These are phyloP conservation scores for Candida xiaguanensis DNA, from an alignment of 805 yeast genomes.

Conservation along the genomic window DNA sequence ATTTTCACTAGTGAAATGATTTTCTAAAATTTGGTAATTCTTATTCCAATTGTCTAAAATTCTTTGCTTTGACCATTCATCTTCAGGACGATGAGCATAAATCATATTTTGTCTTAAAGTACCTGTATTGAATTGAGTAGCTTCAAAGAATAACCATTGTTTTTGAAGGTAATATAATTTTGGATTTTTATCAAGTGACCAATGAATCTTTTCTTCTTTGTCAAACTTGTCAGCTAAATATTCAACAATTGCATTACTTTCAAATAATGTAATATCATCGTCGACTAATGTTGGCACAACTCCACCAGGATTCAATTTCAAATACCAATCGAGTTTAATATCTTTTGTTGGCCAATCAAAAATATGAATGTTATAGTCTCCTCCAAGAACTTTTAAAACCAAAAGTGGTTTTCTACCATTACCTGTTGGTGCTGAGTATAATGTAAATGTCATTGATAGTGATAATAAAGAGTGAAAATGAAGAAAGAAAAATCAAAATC, in stretches of 20 bases:
- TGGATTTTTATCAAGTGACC: slow-evolving; percentile 38
- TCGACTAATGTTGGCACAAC: slow-evolving; percentile 53
- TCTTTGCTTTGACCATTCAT: not conserved
- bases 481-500: not conserved
- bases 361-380: not conserved
- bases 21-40: slow-evolving; percentile 1
- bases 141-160: slow-evolving; percentile 6
- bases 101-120: not conserved
- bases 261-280: slow-evolving; percentile 41
- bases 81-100: not conserved
- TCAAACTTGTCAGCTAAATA: slow-evolving; percentile 61
- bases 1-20: slow-evolving; percentile 27
- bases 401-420: slow-evolving; percentile 7
- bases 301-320: slow-evolving; percentile 58
- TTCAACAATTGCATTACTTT: slow-evolving; percentile 56
- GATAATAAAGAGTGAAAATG: not conserved
- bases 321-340: slow-evolving; percentile 50
- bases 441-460: slow-evolving; percentile 1
- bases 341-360: slow-evolving; percentile 7
- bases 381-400: slow-evolving; percentile 1
- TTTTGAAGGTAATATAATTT: not conserved
- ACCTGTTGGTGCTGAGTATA: slow-evolving; percentile 7
- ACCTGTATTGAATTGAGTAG: slow-evolving; percentile 2
- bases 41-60: not conserved
- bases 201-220: slow-evolving; percentile 44